Conservation (phyloP, 2,329 filamentous ascomycete genomes). For the Talaromyces sp. region DNA sequence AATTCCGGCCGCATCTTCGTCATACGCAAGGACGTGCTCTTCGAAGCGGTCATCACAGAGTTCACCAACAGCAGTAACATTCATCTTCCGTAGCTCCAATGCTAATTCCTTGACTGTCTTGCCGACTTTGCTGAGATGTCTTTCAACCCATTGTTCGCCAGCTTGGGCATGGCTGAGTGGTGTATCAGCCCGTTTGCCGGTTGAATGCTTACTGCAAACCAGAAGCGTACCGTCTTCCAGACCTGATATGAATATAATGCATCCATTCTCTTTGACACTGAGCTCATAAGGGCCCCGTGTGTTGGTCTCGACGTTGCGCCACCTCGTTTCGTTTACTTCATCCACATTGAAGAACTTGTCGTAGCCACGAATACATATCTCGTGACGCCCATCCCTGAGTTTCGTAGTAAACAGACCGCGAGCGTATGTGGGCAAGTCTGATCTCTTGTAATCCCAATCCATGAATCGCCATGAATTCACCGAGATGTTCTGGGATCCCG, state of each 20-base stretch:
- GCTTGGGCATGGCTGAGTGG: constrained; percentile 77
- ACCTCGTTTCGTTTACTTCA: constrained; percentile 77
- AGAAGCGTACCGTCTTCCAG: constrained; percentile 83
- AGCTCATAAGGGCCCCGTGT: constrained; percentile 90
- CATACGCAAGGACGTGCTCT: constrained; percentile 92
- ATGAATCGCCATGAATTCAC: constrained; percentile 92
- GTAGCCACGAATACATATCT: constrained; percentile 87
- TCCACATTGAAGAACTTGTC: constrained; percentile 98
- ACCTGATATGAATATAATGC: constrained; percentile 95
- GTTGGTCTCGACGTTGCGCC: constrained; percentile 70
- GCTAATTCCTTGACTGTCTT: constrained; percentile 78
- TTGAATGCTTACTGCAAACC: constrained; percentile 99
- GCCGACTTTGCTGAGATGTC: constrained; percentile 71
- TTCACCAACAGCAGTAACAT: constrained; percentile 92
- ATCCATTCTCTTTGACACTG: constrained; percentile 98
- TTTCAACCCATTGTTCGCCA: constrained; percentile 77
- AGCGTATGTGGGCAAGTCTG: constrained; percentile 82
- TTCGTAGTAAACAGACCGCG: constrained; percentile 88
- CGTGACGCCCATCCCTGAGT: constrained; percentile 60
- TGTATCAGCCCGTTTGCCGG: constrained; percentile 69
- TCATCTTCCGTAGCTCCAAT: constrained; percentile 68
- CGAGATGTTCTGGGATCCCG: constrained; percentile 59
- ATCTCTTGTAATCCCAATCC: constrained; percentile 94
- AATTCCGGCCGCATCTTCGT: constrained; percentile 75
- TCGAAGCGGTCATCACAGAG: constrained; percentile 95